A percentile compares a stretch with the other conserved stretches of the same genome.
These are phyloP conservation scores for Salix koriyanagi DNA, from an alignment of 345 rosid species.

Conservation along the genomic window DNA sequence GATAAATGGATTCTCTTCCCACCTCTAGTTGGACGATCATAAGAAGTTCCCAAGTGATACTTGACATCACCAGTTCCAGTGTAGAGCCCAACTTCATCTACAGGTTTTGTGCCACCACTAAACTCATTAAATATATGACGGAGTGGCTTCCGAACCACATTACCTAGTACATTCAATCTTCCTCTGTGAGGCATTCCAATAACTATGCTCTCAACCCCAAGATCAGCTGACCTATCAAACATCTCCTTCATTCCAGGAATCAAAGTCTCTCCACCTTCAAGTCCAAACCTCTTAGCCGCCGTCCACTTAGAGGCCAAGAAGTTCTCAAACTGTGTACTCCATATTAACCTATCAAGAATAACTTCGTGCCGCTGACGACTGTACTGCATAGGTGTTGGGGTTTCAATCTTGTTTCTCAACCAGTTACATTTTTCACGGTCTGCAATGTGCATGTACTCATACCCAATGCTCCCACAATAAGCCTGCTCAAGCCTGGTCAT, in stretches of 20 bases:
- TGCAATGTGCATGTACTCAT: slow-evolving; percentile 81
- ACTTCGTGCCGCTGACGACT: slow-evolving; percentile 61
- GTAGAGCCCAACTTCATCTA: slow-evolving; percentile 76
- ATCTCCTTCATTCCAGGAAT: slow-evolving; percentile 91
- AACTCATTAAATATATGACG: slow-evolving; percentile 81
- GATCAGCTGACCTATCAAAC: slow-evolving; percentile 75
- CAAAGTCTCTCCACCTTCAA: slow-evolving; percentile 87
- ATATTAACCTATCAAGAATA: slow-evolving; percentile 72
- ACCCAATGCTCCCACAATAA: slow-evolving; percentile 78
- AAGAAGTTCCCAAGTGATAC: slow-evolving; percentile 81
- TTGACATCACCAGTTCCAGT: slow-evolving; percentile 86
- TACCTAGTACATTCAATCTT: slow-evolving; percentile 70
- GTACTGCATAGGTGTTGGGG: slow-evolving; percentile 69
- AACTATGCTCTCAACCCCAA: slow-evolving; percentile 80
- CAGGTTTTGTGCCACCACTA: slow-evolving; percentile 75
- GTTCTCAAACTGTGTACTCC: slow-evolving; percentile 86
- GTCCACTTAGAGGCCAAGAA: slow-evolving; percentile 87
- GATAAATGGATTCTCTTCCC: slow-evolving; percentile 81
- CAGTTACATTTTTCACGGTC: slow-evolving; percentile 76
- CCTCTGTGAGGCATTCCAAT: slow-evolving; percentile 81
- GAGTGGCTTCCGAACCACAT: slow-evolving; percentile 74
- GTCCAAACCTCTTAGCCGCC: slow-evolving; percentile 81
- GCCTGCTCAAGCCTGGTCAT: slow-evolving; percentile 78
- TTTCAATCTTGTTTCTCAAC: slow-evolving; percentile 84
- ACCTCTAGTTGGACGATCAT: slow-evolving; percentile 85